Percentiles rank a stretch among this genome's conserved stretches.
These are phyloP conservation scores for Artomyces pyxidatus DNA, from an alignment of 768 basidiomycete genomes.

Conservation along the genomic window DNA sequence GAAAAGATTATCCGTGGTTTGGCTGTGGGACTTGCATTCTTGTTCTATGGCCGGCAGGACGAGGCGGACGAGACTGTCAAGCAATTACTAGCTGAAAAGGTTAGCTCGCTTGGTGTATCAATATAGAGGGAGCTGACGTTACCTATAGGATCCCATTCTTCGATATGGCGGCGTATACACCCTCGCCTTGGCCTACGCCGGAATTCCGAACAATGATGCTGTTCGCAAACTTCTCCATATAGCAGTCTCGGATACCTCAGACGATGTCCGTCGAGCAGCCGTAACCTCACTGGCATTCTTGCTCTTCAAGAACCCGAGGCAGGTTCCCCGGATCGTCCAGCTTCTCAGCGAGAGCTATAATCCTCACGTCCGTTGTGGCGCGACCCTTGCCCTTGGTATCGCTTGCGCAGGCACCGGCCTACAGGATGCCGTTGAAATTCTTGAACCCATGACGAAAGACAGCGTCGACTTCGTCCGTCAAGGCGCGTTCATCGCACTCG, in stretches of 20 bases:
- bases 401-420: slow-evolving; percentile 96
- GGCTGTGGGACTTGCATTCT: slow-evolving; percentile 85
- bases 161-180: slow-evolving; percentile 98
- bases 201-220: slow-evolving; percentile 90
- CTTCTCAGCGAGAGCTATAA: slow-evolving; percentile 97
- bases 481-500: slow-evolving; percentile 90
- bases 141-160: slow-evolving; percentile 80
- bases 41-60: slow-evolving; percentile 90
- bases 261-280: slow-evolving; percentile 94
- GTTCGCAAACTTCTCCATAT: slow-evolving; percentile 89
- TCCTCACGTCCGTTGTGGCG: slow-evolving; percentile 95
- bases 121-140: slow-evolving; percentile 2
- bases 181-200: slow-evolving; percentile 91
- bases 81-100: slow-evolving; percentile 78
- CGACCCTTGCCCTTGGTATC: slow-evolving; percentile 92
- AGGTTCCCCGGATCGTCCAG: slow-evolving; percentile 96
- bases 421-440: slow-evolving; percentile 92
- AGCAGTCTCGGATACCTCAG: slow-evolving; percentile 96
- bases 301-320: slow-evolving; percentile 92
- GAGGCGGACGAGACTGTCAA: slow-evolving; percentile 83
- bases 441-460: slow-evolving; percentile 98
- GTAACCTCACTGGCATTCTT: slow-evolving; percentile 95
- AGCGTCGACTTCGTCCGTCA: slow-evolving; percentile 98
- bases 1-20: slow-evolving; percentile 98
- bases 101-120: slow-evolving; percentile 23